Conservation (phyloP, 345 rosid genomes). For the Citrus glauca region DNA sequence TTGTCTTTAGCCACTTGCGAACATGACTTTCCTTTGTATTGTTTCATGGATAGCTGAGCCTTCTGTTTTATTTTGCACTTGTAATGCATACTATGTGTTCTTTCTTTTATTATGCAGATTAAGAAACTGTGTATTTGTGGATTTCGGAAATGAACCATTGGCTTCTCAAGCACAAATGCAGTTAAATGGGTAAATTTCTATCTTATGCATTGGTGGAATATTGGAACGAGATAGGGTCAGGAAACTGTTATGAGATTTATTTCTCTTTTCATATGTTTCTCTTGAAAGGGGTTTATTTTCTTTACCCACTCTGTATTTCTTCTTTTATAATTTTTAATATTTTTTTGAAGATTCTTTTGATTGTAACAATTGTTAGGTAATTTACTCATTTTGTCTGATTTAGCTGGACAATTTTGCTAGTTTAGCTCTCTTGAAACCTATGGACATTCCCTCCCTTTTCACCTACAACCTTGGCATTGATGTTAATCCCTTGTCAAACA, state of each 20-base stretch:
- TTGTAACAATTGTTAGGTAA: not conserved
- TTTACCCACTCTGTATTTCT: not conserved
- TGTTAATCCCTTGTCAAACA: not conserved
- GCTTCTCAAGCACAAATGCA: slow-evolving; percentile 84
- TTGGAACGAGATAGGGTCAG: not conserved
- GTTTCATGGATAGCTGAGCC: not conserved
- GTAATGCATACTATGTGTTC: not conserved
- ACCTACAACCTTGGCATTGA: not conserved
- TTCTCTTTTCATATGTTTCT: not conserved
- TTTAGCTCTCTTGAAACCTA: not conserved
- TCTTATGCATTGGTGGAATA: not conserved
- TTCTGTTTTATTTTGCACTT: not conserved
- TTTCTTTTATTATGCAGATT: slow-evolving; percentile 37
- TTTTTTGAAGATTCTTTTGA: not conserved
- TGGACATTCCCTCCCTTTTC: not conserved
- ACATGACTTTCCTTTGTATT: not conserved
- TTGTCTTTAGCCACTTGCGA: not conserved
- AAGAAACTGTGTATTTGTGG: slow-evolving; percentile 82
- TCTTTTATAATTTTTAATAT: not conserved
- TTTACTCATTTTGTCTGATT: no score
- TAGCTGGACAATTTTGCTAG: not conserved
- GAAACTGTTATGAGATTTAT: not conserved
- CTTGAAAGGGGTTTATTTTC: not conserved
- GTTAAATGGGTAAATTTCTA: slow-evolving; percentile 62
- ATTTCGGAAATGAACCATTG: slow-evolving; percentile 66